A percentile compares a stretch with the other conserved stretches of the same genome.
phyloP scores from a whole-genome alignment of 2,329 filamentous ascomycete species.

The Coniella lustricola region DNA sequence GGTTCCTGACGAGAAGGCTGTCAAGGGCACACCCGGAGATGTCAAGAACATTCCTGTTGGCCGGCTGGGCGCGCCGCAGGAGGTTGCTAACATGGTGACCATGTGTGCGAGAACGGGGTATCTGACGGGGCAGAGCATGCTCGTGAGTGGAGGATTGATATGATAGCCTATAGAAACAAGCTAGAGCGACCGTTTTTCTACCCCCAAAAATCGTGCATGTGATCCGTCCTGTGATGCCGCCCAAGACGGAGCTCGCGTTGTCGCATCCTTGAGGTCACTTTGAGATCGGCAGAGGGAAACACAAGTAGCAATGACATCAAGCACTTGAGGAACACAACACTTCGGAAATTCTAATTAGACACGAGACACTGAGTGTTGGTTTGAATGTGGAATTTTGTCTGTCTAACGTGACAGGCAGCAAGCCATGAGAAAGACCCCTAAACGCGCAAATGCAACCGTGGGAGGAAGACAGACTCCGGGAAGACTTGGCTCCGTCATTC shows the following conservation, averaged over 20 bases:
- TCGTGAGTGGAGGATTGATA: constrained; percentile 46
- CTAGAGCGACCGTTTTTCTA: no score
- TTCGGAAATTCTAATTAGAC: not conserved
- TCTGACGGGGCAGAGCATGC: constrained; percentile 48
- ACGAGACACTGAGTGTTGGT: constrained; percentile 23
- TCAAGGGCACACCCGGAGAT: constrained; percentile 48
- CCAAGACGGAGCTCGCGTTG: no score
- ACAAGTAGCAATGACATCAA: no score
- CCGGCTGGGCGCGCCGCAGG: constrained; percentile 48
- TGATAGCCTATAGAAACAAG: no score
- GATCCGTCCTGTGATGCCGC: no score
- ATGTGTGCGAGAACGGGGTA: constrained; percentile 57
- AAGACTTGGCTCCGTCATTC: constrained; percentile 8
- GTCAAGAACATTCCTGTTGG: constrained; percentile 54
- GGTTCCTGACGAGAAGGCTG: constrained; percentile 48
- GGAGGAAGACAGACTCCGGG: constrained; percentile 27
- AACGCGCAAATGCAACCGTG: constrained; percentile 38
- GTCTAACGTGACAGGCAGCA: constrained; percentile 34
- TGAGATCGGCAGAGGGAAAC: no score
- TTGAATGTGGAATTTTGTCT: constrained; percentile 22
- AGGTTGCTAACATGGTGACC: constrained; percentile 53
- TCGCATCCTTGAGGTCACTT: no score
- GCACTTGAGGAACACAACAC: not conserved
- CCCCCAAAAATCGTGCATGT: no score
- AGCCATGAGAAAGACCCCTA: constrained; percentile 35